Evolutionary conservation across 345 rosid species (phyloP).

Genomic region (Aethionema arabicum): DNA sequence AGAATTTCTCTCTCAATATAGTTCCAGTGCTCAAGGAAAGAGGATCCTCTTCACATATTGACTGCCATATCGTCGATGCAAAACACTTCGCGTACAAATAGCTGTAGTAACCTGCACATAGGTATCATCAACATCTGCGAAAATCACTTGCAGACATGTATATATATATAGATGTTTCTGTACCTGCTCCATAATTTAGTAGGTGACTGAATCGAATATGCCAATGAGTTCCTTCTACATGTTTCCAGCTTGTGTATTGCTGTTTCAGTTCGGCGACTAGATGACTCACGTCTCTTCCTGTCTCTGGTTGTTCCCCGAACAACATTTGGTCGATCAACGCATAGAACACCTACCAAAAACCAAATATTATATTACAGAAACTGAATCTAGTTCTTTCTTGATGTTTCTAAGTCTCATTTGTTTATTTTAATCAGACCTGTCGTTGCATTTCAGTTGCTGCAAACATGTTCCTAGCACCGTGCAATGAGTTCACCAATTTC

Average conservation of each 20-base stretch:
- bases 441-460: slow-evolving; percentile 94
- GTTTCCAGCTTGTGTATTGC: slow-evolving; percentile 77
- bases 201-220: slow-evolving; percentile 84
- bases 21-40: slow-evolving; percentile 67
- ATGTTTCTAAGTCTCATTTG: not conserved
- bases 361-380: not conserved
- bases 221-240: slow-evolving; percentile 87
- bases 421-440: slow-evolving; percentile 52
- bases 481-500: slow-evolving; percentile 76
- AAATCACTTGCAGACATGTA: not conserved
- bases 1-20: slow-evolving; percentile 61
- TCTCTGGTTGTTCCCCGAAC: slow-evolving; percentile 66
- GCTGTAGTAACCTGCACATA: slow-evolving; percentile 67
- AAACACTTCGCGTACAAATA: slow-evolving; percentile 85
- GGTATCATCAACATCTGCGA: slow-evolving; percentile 1
- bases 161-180: not conserved
- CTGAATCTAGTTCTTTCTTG: not conserved
- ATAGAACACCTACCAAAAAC: slow-evolving; percentile 54
- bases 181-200: slow-evolving; percentile 87
- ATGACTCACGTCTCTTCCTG: slow-evolving; percentile 48
- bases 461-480: slow-evolving; percentile 85
- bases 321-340: slow-evolving; percentile 83
- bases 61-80: slow-evolving; percentile 87
- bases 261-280: slow-evolving; percentile 70
- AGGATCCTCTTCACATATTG: slow-evolving; percentile 80